Conservation (phyloP, 495 filamentous ascomycete species). For the Penicillium arizonense region DNA sequence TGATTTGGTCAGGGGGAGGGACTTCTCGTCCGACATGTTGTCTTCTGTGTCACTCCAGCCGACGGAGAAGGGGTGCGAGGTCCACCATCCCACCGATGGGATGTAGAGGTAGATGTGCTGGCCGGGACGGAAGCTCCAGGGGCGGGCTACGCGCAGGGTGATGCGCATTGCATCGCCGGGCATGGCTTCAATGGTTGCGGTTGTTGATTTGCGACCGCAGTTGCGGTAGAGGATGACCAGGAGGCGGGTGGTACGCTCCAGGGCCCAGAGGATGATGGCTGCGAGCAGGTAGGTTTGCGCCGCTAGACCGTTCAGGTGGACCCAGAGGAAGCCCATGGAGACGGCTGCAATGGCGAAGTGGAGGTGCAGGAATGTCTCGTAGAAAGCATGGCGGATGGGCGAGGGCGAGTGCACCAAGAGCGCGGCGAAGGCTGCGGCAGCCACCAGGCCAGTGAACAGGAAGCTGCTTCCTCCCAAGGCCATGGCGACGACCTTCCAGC, state of each 20-base stretch:
- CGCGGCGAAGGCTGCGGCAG: slow-evolving; percentile 47
- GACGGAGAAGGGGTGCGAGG: slow-evolving; percentile 90
- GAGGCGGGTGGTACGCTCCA: slow-evolving; percentile 72
- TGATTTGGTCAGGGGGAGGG: slow-evolving; percentile 34
- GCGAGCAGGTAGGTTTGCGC: slow-evolving; percentile 66
- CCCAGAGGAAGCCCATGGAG: slow-evolving; percentile 62
- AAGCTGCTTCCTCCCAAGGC: slow-evolving; percentile 53
- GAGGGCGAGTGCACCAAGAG: slow-evolving; percentile 68
- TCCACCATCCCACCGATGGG: slow-evolving; percentile 70
- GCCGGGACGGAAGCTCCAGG: slow-evolving; percentile 76
- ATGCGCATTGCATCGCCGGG: slow-evolving; percentile 81
- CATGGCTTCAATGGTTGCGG: slow-evolving; percentile 70
- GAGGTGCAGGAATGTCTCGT: slow-evolving; percentile 85
- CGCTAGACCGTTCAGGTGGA: slow-evolving; percentile 67
- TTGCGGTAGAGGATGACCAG: slow-evolving; percentile 70
- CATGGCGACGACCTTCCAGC: slow-evolving; percentile 58
- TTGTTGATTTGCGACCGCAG: slow-evolving; percentile 59
- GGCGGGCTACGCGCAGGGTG: slow-evolving; percentile 74
- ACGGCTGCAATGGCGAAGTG: slow-evolving; percentile 72
- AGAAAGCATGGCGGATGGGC: slow-evolving; percentile 86
- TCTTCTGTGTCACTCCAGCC: slow-evolving; percentile 68
- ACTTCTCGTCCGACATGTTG: slow-evolving; percentile 40
- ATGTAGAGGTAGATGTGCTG: slow-evolving; percentile 89
- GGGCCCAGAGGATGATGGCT: slow-evolving; percentile 70
- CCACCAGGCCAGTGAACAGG: slow-evolving; percentile 53